Conservation (phyloP, 2,329 filamentous ascomycete species). For the Xylariaceae sp. region DNA sequence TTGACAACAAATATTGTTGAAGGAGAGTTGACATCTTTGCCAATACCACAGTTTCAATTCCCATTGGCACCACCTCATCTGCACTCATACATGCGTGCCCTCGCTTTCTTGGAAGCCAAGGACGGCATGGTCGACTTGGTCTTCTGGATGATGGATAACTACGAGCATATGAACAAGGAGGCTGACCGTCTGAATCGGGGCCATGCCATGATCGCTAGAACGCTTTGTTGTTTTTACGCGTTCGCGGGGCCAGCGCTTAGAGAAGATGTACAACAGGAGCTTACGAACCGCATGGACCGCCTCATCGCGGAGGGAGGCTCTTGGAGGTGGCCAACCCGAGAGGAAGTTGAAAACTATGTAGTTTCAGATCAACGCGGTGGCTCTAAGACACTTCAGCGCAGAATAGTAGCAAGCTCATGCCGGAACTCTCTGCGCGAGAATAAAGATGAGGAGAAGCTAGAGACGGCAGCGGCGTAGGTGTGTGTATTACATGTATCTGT, state of each 20-base stretch:
- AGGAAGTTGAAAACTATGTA: conserved; percentile 40
- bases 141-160: conserved; percentile 62
- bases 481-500: neutral
- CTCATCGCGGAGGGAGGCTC: conserved; percentile 12
- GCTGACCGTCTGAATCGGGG: conserved; percentile 42
- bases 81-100: conserved; percentile 67
- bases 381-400: conserved; percentile 31
- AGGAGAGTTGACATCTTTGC: neutral
- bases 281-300: conserved; percentile 32
- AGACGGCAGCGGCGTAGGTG: neutral
- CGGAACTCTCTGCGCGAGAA: neutral
- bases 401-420: conserved; percentile 19
- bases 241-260: conserved; percentile 54
- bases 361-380: conserved; percentile 29
- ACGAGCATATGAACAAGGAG: conserved; percentile 46
- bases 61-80: conserved; percentile 54
- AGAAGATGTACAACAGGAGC: conserved; percentile 29
- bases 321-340: conserved; percentile 42
- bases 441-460: neutral
- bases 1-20: conserved; percentile 37
- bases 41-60: conserved; percentile 44
- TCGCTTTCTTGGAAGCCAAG: conserved; percentile 67
- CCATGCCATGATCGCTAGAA: conserved; percentile 41
- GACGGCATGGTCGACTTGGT: conserved; percentile 63
- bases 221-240: conserved; percentile 56